Conservation (phyloP, 2,329 filamentous ascomycete genomes). For the Colletotrichum filicis region DNA sequence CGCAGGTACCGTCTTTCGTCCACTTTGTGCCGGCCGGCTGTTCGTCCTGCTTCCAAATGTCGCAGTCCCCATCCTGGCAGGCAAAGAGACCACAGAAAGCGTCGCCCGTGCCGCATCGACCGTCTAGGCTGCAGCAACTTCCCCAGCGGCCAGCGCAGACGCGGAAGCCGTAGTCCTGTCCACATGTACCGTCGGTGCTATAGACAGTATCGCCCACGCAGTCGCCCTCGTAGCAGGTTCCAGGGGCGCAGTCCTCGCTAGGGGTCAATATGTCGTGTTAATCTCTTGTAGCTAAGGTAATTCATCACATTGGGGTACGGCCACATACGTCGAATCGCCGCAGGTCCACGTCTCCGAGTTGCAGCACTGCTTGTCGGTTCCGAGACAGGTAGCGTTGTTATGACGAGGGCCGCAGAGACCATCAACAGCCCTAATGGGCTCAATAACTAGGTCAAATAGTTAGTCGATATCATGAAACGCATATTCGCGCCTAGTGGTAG, state of each 20-base stretch:
- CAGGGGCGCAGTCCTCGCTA: slow-evolving; percentile 44
- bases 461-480: neutral
- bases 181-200: slow-evolving; percentile 48
- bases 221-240: slow-evolving; percentile 47
- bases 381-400: neutral
- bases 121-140: slow-evolving; percentile 34
- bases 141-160: slow-evolving; percentile 47
- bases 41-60: no score
- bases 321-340: neutral
- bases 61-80: no score
- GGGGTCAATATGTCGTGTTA: neutral
- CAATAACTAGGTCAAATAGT: neutral
- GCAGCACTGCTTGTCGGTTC: neutral
- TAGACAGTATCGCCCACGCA: slow-evolving; percentile 44
- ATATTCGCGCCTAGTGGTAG: neutral
- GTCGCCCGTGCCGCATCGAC: slow-evolving; percentile 2
- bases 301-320: neutral
- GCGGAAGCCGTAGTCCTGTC: slow-evolving; percentile 41
- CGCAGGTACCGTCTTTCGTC: no score
- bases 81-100: slow-evolving; percentile 7
- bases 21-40: no score
- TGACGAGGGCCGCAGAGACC: neutral
- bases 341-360: slow-evolving; percentile 2
- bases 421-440: neutral
- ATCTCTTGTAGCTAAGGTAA: neutral